Evolutionary conservation across 306 rosid genomes (phyloP), one percentile per base, ranked within the genome.

Genomic region (Carpinus fangiana): DNA sequence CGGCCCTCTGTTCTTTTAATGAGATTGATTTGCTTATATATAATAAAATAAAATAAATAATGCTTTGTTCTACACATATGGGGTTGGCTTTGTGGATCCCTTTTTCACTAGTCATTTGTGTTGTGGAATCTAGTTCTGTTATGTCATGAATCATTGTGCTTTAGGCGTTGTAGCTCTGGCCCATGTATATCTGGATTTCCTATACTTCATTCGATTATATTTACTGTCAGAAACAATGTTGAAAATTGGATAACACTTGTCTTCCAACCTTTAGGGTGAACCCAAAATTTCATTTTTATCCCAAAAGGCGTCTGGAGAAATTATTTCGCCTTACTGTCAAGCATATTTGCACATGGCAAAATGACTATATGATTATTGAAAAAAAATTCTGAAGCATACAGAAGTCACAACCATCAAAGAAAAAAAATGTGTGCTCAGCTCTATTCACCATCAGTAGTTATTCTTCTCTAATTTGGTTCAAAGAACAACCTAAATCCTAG

Each of bases 111-210:
- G n/a, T 36, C 8, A 64, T 3, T 48, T 7, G 4, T 62, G 45
- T 12, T 28, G 41, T 13, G 60, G 26, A 17, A n/a, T n/a, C 60
- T n/a, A 1, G 60, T 55, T 55, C 21, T 8, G 8, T 7, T 18
- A 17, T 18, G 21, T 23, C 18, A 31, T 34, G 70, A 21, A 64
- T 31, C 43, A 31, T 8, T 16, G 11, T 64, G 46, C 41, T 16
- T 64, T 64, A 20, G 46, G 70, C 45, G 34, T 28, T 34, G 70
- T 31, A 62, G 46, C 69, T 62, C 69, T 64, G 70, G 70, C 46
- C 20, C 12, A 31, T 34, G 70, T 64, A 64, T 4, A 36, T 34
- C 31, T 20, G 43, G 70, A 64, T 64, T 64, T 64, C 46, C 46
- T 8, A 16, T 64, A 1, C 16, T 8, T 57, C 14, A 57, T 55